These are phyloP conservation scores for Crithidia brevicula DNA, from an alignment of 208 protist species.

Conservation along the genomic window DNA sequence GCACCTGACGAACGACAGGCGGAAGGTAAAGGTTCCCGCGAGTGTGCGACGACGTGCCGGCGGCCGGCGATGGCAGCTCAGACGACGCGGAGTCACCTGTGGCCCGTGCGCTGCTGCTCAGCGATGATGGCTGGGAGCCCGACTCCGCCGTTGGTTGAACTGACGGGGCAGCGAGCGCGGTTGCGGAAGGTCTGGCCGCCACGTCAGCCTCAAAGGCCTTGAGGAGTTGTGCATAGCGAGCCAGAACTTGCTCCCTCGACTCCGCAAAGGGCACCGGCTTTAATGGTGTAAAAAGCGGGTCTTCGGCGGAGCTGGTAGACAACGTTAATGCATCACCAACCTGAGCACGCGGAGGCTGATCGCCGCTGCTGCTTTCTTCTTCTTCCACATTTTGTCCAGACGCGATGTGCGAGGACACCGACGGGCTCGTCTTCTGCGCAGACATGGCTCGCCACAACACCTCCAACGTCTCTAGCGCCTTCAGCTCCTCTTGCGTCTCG, in stretches of 20 bases:
- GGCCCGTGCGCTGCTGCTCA: conserved; percentile 7
- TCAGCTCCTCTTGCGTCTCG: conserved; percentile 48
- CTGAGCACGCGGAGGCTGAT: too few relatives aligned
- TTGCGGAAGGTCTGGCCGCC: neutral
- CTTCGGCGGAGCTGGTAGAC: neutral
- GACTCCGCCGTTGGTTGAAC: neutral
- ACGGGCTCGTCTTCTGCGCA: conserved; percentile 8
- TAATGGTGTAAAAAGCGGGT: neutral
- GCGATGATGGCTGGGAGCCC: conserved; percentile 8
- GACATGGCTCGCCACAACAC: conserved; percentile 35
- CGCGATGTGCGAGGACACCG: neutral
- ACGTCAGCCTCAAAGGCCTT: conserved; percentile 34
- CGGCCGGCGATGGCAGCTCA: too few relatives aligned
- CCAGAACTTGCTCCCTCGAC: conserved; percentile 27
- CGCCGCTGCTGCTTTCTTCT: neutral
- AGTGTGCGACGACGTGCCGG: too few relatives aligned
- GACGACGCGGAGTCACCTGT: neutral
- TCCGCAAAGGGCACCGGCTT: conserved; percentile 14
- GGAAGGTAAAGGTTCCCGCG: conserved; percentile 37
- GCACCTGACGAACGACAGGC: conserved; percentile 44
- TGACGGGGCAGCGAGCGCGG: neutral
- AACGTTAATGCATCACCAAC: too few relatives aligned
- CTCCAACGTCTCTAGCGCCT: conserved; percentile 28
- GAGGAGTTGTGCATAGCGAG: conserved; percentile 17
- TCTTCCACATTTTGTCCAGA: neutral